A percentile compares a stretch with the other conserved stretches of the same genome.
Conservation (phyloP, 768 basidiomycete species). For the Pleurotus sapidus region DNA sequence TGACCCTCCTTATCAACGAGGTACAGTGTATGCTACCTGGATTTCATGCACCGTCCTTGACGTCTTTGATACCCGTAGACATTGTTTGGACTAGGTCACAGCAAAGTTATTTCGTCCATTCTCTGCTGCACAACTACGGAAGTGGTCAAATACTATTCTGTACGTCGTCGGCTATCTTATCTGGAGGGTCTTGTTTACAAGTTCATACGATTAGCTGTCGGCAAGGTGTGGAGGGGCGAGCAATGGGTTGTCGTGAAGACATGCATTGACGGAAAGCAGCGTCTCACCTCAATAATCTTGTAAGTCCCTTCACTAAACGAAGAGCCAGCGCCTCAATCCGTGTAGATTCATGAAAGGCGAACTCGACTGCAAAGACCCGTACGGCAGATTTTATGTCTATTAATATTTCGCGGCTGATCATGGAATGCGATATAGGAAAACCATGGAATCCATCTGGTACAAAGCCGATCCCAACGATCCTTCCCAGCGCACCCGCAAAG, state of each 20-base stretch:
- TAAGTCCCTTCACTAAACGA: constrained; percentile 24
- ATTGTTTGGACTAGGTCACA: background rate
- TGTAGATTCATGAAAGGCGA: constrained; percentile 63
- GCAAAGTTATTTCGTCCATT: background rate
- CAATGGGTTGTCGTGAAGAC: constrained; percentile 29
- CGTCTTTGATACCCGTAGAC: background rate
- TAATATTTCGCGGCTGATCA: background rate
- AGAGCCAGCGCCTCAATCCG: too few species aligned
- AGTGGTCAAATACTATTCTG: background rate
- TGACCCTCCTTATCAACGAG: too few species aligned
- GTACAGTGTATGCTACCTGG: too few species aligned
- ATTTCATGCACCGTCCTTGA: too few species aligned
- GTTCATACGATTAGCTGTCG: too few species aligned
- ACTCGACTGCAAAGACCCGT: background rate
- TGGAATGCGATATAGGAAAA: background rate
- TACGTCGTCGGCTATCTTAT: background rate
- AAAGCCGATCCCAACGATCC: too few species aligned
- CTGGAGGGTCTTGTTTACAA: background rate
- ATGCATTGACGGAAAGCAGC: constrained; percentile 82
- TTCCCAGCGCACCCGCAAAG: too few species aligned
- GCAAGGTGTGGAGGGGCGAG: too few species aligned
- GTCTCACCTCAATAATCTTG: constrained; percentile 72
- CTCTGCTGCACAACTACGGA: background rate
- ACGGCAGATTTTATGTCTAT: too few species aligned
- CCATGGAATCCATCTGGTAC: constrained; percentile 4